Evolutionary conservation across 768 basidiomycete genomes (phyloP).

Genomic region (Auriscalpium orientale): DNA sequence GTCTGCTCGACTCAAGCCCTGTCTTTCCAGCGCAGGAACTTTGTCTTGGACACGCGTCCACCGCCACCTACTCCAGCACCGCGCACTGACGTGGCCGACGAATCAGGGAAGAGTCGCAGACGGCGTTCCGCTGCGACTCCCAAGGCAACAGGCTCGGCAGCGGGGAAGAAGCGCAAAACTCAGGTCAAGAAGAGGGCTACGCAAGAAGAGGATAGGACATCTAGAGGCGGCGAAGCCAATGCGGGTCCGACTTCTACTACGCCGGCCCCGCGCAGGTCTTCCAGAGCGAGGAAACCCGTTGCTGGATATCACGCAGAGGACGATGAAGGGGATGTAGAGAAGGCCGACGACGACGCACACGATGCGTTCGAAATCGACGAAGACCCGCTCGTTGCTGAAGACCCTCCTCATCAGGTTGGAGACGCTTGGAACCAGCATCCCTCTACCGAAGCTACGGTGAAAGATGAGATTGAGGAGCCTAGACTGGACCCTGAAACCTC

Average conservation of each 20-base stretch:
- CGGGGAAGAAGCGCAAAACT: background rate
- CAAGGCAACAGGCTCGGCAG: slow-evolving; percentile 6
- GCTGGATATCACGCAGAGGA: slow-evolving; percentile 22
- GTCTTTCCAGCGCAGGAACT: slow-evolving; percentile 33
- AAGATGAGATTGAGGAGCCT: background rate
- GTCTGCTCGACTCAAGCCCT: background rate
- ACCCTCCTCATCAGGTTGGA: background rate
- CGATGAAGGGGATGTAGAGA: background rate
- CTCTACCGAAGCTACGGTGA: background rate
- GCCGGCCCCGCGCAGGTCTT: slow-evolving; percentile 21
- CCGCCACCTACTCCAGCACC: slow-evolving; percentile 16
- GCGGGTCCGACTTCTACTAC: background rate
- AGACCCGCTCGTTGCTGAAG: background rate
- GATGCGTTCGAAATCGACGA: slow-evolving; percentile 4
- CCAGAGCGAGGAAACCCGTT: slow-evolving; percentile 23
- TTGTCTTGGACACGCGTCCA: slow-evolving; percentile 21
- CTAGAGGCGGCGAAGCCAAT: background rate
- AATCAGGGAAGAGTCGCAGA: slow-evolving; percentile 8
- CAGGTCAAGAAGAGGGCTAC: background rate
- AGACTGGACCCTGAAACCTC: background rate
- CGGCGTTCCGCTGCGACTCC: slow-evolving; percentile 9
- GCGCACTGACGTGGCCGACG: background rate
- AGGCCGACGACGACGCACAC: slow-evolving; percentile 15
- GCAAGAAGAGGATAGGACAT: background rate
- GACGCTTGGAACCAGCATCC: background rate